Evolutionary conservation across 257 asterid genomes (phyloP).

Genomic region (Fraxinus quadrangulata): DNA sequence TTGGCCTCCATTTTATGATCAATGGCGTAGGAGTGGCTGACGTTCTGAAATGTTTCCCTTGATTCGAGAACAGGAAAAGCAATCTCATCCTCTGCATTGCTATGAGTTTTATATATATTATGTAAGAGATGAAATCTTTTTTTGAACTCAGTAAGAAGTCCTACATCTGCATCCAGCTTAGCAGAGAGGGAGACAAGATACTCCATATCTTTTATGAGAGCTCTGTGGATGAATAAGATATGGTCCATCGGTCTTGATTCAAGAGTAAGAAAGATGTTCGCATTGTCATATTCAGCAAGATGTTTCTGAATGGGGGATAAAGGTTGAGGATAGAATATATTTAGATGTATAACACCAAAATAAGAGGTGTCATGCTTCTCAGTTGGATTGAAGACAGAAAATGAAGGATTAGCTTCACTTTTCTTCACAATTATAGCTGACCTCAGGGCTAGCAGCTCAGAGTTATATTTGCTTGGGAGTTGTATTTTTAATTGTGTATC

Average conservation of each 20-base stretch:
- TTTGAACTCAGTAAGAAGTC: slow-evolving; percentile 49
- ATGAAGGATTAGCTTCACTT: slow-evolving; percentile 36
- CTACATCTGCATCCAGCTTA: slow-evolving; percentile 48
- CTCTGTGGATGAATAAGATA: slow-evolving; percentile 62
- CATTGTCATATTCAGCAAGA: slow-evolving; percentile 30
- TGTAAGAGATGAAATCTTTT: slow-evolving; percentile 49
- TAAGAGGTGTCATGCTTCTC: slow-evolving; percentile 35
- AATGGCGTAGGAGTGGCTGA: slow-evolving; percentile 67
- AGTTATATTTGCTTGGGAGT: slow-evolving; percentile 7
- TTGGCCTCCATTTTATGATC: slow-evolving; percentile 72
- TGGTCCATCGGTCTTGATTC: slow-evolving; percentile 69
- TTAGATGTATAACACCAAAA: slow-evolving; percentile 46
- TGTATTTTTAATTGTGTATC: slow-evolving; percentile 16
- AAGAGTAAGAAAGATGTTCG: slow-evolving; percentile 28
- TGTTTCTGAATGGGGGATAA: slow-evolving; percentile 39
- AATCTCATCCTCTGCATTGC: slow-evolving; percentile 67
- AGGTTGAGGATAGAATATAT: slow-evolving; percentile 53
- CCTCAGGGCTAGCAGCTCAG: slow-evolving; percentile 26
- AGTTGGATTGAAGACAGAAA: slow-evolving; percentile 39
- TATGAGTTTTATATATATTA: slow-evolving; percentile 58
- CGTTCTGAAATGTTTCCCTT: slow-evolving; percentile 63
- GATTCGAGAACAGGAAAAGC: slow-evolving; percentile 81
- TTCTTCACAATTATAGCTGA: slow-evolving; percentile 26
- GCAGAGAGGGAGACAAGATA: slow-evolving; percentile 55
- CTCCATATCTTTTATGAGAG: slow-evolving; percentile 63